Percentiles rank a stretch among this genome's conserved stretches.
Evolutionary conservation across 2,329 filamentous ascomycete genomes (phyloP).

Genomic region (Nectriaceae sp.): DNA sequence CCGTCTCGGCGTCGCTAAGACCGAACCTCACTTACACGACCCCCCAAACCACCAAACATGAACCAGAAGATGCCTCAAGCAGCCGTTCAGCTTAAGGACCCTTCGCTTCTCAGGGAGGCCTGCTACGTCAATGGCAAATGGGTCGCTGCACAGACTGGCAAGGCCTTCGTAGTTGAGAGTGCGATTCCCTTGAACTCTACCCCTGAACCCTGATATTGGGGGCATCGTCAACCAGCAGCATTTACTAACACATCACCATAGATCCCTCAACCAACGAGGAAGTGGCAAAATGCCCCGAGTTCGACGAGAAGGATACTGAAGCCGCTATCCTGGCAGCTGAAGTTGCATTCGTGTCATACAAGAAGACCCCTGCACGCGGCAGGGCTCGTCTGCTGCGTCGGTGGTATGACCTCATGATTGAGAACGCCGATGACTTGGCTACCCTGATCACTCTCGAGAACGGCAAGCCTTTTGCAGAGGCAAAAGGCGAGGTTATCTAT

Average conservation of each 20-base stretch:
- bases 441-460: conserved; percentile 72
- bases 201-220: background rate
- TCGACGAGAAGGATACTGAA: conserved; percentile 67
- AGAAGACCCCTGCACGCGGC: conserved; percentile 60
- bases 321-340: conserved; percentile 70
- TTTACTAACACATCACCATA: conserved; percentile 25
- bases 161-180: conserved; percentile 73
- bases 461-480: conserved; percentile 66
- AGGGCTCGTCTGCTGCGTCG: conserved; percentile 61
- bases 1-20: too few species aligned
- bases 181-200: conserved; percentile 17
- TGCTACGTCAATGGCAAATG: conserved; percentile 78
- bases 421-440: conserved; percentile 67
- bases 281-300: conserved; percentile 73
- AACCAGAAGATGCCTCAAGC: background rate
- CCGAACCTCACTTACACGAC: background rate
- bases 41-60: background rate
- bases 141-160: conserved; percentile 68
- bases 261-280: conserved; percentile 72
- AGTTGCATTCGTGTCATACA: conserved; percentile 58
- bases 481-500: conserved; percentile 58
- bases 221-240: background rate
- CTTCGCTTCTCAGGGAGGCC: conserved; percentile 68
- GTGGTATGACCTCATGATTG: conserved; percentile 68
- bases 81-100: conserved; percentile 55